Percentiles rank a stretch among this genome's conserved stretches.
Evolutionary conservation across 2,329 filamentous ascomycete species (phyloP).

Genomic region (Trichoderma breve): DNA sequence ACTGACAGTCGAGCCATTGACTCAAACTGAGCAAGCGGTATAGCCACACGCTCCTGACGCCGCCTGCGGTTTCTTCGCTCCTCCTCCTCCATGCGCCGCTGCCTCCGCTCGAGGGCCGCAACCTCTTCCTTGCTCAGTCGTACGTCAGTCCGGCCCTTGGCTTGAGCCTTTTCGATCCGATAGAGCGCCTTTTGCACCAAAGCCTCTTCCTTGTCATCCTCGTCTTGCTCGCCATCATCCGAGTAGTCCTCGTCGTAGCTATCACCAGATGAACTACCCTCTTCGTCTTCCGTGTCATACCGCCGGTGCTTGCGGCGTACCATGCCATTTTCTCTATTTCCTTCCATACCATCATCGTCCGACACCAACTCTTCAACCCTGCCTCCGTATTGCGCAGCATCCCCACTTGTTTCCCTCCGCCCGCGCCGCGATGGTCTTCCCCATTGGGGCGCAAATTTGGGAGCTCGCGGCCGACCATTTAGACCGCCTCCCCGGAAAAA

Average conservation of each 20-base stretch:
- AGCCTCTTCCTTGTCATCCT: slow-evolving; percentile 60
- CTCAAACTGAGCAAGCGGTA: slow-evolving; percentile 54
- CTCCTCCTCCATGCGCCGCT: slow-evolving; percentile 56
- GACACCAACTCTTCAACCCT: slow-evolving; percentile 67
- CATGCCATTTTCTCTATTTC: slow-evolving; percentile 39
- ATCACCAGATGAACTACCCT: slow-evolving; percentile 25
- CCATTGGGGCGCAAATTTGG: slow-evolving; percentile 88
- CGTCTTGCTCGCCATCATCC: slow-evolving; percentile 33
- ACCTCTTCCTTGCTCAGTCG: slow-evolving; percentile 78
- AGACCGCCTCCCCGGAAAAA: slow-evolving; percentile 99
- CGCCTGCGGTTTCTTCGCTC: slow-evolving; percentile 39
- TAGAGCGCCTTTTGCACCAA: slow-evolving; percentile 75
- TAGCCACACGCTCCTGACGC: slow-evolving; percentile 48
- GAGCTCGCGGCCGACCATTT: slow-evolving; percentile 99
- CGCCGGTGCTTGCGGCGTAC: slow-evolving; percentile 39
- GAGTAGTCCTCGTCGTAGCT: slow-evolving; percentile 35
- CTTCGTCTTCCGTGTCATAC: slow-evolving; percentile 33
- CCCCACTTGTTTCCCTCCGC: slow-evolving; percentile 59
- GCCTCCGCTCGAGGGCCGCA: slow-evolving; percentile 70
- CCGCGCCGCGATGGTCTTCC: slow-evolving; percentile 98
- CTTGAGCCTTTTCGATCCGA: slow-evolving; percentile 75
- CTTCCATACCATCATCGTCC: slow-evolving; percentile 59
- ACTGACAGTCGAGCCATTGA: slow-evolving; percentile 36
- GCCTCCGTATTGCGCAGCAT: slow-evolving; percentile 39
- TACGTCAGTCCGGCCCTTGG: slow-evolving; percentile 74